Conservation (phyloP, 2,329 filamentous ascomycete genomes). For the Clonostachys rosea region DNA sequence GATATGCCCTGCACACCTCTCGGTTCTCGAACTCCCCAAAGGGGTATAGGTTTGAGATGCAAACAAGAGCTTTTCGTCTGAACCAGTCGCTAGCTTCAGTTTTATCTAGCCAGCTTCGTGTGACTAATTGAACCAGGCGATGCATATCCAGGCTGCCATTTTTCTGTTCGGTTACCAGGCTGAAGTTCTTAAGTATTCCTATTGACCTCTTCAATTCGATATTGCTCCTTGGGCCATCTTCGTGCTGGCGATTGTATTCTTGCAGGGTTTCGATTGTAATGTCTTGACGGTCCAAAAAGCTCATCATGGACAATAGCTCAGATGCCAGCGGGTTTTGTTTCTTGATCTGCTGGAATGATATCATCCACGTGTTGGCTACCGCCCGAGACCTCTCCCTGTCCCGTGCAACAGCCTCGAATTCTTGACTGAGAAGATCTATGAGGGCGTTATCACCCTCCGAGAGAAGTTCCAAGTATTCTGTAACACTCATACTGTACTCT, state of each 20-base stretch:
- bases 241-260: no score
- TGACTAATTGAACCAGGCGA: slow-evolving; percentile 23
- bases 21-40: no score
- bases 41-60: no score
- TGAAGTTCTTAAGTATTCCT: slow-evolving; percentile 17
- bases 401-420: slow-evolving; percentile 19
- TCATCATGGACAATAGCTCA: slow-evolving; percentile 20
- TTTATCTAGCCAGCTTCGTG: slow-evolving; percentile 17
- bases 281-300: slow-evolving; percentile 17
- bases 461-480: slow-evolving; percentile 18
- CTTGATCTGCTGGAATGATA: slow-evolving; percentile 25
- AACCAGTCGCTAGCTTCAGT: no score
- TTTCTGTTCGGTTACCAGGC: slow-evolving; percentile 11
- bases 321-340: slow-evolving; percentile 12
- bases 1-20: no score
- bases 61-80: no score
- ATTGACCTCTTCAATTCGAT: slow-evolving; percentile 8
- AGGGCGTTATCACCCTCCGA: slow-evolving; percentile 5
- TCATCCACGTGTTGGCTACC: slow-evolving; percentile 21
- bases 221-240: no score
- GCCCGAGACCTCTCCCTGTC: slow-evolving; percentile 15
- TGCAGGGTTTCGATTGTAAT: slow-evolving; percentile 15
- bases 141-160: slow-evolving; percentile 16
- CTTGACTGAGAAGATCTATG: slow-evolving; percentile 15
- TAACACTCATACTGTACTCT: slow-evolving; percentile 14